These are phyloP conservation scores for Trapa incisa DNA, from an alignment of 345 rosid genomes.

Conservation along the genomic window DNA sequence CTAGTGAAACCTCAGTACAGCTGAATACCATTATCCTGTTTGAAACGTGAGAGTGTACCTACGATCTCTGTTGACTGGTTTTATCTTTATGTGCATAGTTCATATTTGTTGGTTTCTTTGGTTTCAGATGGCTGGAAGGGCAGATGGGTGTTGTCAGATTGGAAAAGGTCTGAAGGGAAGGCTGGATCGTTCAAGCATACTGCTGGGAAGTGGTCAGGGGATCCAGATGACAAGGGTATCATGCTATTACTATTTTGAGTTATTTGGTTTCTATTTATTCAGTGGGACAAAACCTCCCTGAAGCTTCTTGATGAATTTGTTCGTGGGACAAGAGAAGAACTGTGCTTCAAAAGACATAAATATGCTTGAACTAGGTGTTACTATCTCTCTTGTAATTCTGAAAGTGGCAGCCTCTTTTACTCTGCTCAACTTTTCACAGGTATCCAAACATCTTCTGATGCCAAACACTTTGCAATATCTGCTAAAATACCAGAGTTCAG, in stretches of 20 bases:
- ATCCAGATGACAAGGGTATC: slow-evolving; percentile 65
- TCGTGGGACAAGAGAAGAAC: too few relatives aligned
- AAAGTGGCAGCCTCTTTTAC: background rate
- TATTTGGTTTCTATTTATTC: background rate
- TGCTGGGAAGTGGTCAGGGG: slow-evolving; percentile 75
- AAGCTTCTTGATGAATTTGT: too few relatives aligned
- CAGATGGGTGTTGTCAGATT: slow-evolving; percentile 81
- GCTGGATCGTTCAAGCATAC: slow-evolving; percentile 75
- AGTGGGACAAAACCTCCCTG: too few relatives aligned
- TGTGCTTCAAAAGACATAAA: too few relatives aligned
- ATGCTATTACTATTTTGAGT: background rate
- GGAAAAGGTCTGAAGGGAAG: slow-evolving; percentile 81
- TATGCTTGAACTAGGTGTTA: background rate
- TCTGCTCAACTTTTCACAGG: slow-evolving; percentile 29
- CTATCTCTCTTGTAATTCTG: background rate
- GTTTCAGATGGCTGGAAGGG: slow-evolving; percentile 79
- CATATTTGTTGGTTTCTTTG: background rate
- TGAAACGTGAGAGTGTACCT: background rate
- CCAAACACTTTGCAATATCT: slow-evolving; percentile 75
- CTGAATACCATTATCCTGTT: background rate
- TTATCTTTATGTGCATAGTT: too few relatives aligned
- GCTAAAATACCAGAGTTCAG: slow-evolving; percentile 81
- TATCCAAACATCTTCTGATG: slow-evolving; percentile 77
- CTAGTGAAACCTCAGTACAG: background rate
- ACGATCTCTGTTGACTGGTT: background rate